phyloP scores from a whole-genome alignment of 352 stramenopile species.

The Phytophthora hibernalis region DNA sequence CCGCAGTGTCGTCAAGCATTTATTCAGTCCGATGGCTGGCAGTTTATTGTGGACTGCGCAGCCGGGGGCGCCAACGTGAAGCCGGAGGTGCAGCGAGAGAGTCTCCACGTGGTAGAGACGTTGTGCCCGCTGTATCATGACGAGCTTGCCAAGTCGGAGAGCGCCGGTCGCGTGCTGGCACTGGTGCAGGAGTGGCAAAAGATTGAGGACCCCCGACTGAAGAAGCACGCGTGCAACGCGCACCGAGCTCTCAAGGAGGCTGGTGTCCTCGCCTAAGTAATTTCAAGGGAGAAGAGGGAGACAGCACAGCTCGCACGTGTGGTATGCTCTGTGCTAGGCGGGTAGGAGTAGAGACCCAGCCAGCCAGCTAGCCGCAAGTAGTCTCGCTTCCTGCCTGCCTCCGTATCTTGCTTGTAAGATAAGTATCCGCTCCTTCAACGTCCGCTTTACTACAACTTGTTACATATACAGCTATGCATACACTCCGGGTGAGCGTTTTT shows the following conservation, averaged over 20 bases:
- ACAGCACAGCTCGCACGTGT: conserved; percentile 7
- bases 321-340: conserved; percentile 14
- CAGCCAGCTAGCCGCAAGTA: conserved; percentile 9
- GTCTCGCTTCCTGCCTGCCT: conserved; percentile 20
- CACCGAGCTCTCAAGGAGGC: conserved; percentile 81
- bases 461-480: conserved; percentile 10
- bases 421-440: conserved; percentile 29
- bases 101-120: conserved; percentile 88
- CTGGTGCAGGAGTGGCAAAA: conserved; percentile 83
- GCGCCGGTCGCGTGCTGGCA: conserved; percentile 60
- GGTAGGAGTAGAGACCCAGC: conserved; percentile 20
- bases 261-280: conserved; percentile 75
- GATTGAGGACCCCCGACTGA: conserved; percentile 84
- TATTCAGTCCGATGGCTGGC: conserved; percentile 81
- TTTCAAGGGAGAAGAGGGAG: conserved; percentile 24
- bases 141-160: conserved; percentile 75
- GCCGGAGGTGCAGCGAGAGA: conserved; percentile 83
- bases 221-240: conserved; percentile 87
- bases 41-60: conserved; percentile 85
- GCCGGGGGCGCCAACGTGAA: conserved; percentile 65
- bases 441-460: too few relatives aligned
- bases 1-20: conserved; percentile 85
- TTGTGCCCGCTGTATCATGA: conserved; percentile 86
- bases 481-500: conserved; percentile 17
- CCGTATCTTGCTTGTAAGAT: conserved; percentile 54